Percentiles rank a stretch among this genome's conserved stretches.
These are phyloP conservation scores for Penicillium expansum DNA, from an alignment of 2,329 filamentous ascomycete genomes.

Conservation along the genomic window DNA sequence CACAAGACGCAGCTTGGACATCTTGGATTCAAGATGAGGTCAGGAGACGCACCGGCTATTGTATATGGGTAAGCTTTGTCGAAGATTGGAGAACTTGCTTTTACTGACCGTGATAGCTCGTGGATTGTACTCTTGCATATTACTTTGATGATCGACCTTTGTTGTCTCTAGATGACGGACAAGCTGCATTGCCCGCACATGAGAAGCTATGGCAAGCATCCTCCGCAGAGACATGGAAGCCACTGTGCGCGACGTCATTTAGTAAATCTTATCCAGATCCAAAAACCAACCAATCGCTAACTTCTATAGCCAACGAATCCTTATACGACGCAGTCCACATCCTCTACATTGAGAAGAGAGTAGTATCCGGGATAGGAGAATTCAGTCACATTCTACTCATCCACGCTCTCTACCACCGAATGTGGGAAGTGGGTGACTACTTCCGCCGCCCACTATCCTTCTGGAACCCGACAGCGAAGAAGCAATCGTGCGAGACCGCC, in stretches of 20 bases:
- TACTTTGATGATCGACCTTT: constrained; percentile 36
- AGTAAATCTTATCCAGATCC: constrained; percentile 16
- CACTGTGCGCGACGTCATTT: constrained; percentile 20
- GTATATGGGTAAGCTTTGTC: constrained; percentile 42
- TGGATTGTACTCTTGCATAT: constrained; percentile 45
- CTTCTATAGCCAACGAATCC: constrained; percentile 30
- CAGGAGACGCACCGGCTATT: constrained; percentile 41
- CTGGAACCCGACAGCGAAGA: constrained; percentile 46
- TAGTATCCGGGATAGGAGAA: constrained; percentile 47
- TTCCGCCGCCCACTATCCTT: constrained; percentile 47
- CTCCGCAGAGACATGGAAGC: constrained; percentile 35
- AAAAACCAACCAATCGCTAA: background rate
- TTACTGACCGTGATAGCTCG: constrained; percentile 28
- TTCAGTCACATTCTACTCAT: constrained; percentile 51
- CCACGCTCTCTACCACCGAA: constrained; percentile 51
- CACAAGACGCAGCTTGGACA: constrained; percentile 29
- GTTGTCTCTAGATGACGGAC: constrained; percentile 43
- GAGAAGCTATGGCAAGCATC: constrained; percentile 44
- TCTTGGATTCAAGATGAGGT: constrained; percentile 41
- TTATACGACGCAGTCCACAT: constrained; percentile 46
- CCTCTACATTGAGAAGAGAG: constrained; percentile 50
- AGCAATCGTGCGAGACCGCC: constrained; percentile 35
- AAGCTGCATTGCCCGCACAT: constrained; percentile 39
- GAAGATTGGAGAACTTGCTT: background rate
- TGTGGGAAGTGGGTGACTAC: constrained; percentile 50